Evolutionary conservation across 495 filamentous ascomycete species (phyloP).

Genomic region (Mytilinidion resinicola): DNA sequence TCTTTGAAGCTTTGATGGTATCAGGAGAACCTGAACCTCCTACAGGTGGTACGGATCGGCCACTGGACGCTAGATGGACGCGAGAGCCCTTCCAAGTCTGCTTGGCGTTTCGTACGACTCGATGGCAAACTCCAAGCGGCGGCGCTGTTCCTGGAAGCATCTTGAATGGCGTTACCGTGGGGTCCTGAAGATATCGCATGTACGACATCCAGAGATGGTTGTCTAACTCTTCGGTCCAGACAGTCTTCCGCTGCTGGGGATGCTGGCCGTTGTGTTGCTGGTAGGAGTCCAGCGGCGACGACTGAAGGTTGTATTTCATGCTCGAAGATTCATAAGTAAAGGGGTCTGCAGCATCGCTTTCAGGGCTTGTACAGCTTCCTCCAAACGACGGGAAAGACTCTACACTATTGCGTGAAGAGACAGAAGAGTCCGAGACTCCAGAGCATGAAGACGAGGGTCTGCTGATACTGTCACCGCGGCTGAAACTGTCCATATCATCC

Average conservation of each 20-base stretch:
- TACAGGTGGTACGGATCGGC: constrained; percentile 1
- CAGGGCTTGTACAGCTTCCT: constrained; percentile 63
- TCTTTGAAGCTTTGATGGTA: constrained; percentile 41
- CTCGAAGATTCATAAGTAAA: constrained; percentile 45
- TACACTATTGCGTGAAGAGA: constrained; percentile 59
- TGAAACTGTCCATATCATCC: constrained; percentile 20
- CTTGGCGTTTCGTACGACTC: constrained; percentile 79
- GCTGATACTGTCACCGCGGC: constrained; percentile 36
- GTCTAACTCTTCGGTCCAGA: constrained; percentile 87
- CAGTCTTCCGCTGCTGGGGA: constrained; percentile 29
- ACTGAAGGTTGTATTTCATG: constrained; percentile 31
- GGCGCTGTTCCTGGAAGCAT: constrained; percentile 80
- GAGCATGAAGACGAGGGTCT: constrained; percentile 57
- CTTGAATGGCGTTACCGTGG: constrained; percentile 88
- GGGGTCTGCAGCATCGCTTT: constrained; percentile 54
- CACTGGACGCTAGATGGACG: constrained; percentile 1
- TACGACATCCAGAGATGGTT: constrained; percentile 91
- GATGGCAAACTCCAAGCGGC: constrained; percentile 80
- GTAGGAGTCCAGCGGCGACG: constrained; percentile 23
- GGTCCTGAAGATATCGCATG: constrained; percentile 78
- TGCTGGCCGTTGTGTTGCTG: constrained; percentile 23
- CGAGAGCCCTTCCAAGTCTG: constrained; percentile 69
- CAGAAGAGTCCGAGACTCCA: constrained; percentile 60
- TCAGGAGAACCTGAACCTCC: constrained; percentile 36
- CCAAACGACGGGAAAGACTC: constrained; percentile 58